These are phyloP conservation scores for Rusavskia elegans DNA, from an alignment of 495 filamentous ascomycete genomes.

Conservation along the genomic window DNA sequence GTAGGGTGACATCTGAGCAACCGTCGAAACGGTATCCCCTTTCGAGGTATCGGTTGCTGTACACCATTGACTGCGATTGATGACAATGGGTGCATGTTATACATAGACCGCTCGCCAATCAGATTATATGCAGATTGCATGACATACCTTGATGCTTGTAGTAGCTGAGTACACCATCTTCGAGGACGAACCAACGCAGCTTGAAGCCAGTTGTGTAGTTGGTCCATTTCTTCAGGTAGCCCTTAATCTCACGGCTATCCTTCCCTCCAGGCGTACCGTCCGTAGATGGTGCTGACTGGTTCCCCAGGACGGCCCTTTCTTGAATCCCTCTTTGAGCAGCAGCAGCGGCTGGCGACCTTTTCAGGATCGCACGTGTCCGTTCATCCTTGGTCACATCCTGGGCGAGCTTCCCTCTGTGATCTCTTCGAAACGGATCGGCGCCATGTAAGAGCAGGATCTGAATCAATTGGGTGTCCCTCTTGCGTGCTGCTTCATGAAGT, in stretches of 20 bases:
- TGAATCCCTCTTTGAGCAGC: constrained; percentile 92
- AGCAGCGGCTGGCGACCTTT: constrained; percentile 84
- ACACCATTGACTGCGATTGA: too few relatives aligned
- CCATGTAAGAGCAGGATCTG: constrained; percentile 84
- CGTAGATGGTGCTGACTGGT: constrained; percentile 43
- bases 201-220: constrained; percentile 97
- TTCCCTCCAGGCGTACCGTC: constrained; percentile 57
- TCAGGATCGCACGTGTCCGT: constrained; percentile 66
- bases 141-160: constrained; percentile 86
- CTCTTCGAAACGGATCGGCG: constrained; percentile 90
- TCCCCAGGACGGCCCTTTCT: constrained; percentile 86
- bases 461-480: constrained; percentile 68
- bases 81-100: too few relatives aligned
- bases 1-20: too few relatives aligned
- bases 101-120: too few relatives aligned
- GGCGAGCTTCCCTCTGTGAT: constrained; percentile 86
- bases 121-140: not conserved
- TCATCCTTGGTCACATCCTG: constrained; percentile 98
- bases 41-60: too few relatives aligned
- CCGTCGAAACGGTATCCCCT: too few relatives aligned
- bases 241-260: constrained; percentile 91
- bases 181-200: constrained; percentile 91
- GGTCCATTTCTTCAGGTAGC: constrained; percentile 97
- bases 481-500: constrained; percentile 82
- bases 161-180: constrained; percentile 94